Evolutionary conservation across 2,329 filamentous ascomycete species (phyloP), one percentile per base, ranked within the genome.

Genomic region (Chaetomiaceae sp.): DNA sequence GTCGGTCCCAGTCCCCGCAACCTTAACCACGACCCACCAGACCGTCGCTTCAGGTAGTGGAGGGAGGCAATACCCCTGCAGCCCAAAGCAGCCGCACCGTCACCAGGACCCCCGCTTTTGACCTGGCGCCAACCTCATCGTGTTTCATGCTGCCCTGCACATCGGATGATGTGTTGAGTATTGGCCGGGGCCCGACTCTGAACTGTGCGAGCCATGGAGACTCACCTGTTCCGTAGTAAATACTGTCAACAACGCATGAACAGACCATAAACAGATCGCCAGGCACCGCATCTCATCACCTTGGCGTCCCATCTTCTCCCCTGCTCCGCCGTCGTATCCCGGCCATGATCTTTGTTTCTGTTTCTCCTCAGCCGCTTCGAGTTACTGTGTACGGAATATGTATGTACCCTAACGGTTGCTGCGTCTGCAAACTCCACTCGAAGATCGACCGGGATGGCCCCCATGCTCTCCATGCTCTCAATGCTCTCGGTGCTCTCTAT

Each of bases 91-190:
- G 51, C 45, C 45, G 54, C 54, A 51, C 50, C 48, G 53, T 50
- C 45, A 48, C 23, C 42, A 48, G 17, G 27, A 6, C 37, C 55
- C 53, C 51, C 53, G 40, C 45, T 50, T 55, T 50, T 44, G 44
- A 48, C 55, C 42, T 55, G 57, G 55, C 45, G 39, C 44, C 47
- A 55, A 50, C 52, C 27, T 56, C 44, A 20, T 44, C 47, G n/a
- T 55, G 57, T 59, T 59, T 59, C 55, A 59, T 44, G 53, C 51
- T 51, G 39, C 39, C 43, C 42, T 19, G 35, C 16, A 31, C 44
- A 47, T 44, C 48, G 37, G 40, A 42, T 46, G 47, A 35, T 31
- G 43, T 19, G 17, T 34, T 43, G 37, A 8, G 14, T 44, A 48
- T 27, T 42, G 42, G 43, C 9, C 38, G 35, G 34, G 31, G 30